Conservation (phyloP, 2,329 filamentous ascomycete genomes). For the Canariomyces notabilis region DNA sequence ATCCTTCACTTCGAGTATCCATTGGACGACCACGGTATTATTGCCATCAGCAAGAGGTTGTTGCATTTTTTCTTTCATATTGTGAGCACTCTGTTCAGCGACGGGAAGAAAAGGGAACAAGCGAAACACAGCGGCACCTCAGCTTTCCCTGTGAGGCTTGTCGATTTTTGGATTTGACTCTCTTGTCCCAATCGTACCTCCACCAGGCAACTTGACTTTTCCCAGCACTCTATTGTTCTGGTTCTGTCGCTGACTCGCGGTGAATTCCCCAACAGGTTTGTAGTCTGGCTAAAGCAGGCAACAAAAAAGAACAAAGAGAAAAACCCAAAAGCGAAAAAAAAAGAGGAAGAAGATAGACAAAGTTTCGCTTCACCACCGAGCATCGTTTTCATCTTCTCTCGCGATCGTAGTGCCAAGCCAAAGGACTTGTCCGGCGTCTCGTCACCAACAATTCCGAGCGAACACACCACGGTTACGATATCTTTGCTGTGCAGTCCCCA, state of each 20-base stretch:
- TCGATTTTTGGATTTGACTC: too few species aligned
- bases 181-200: too few species aligned
- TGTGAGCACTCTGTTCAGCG: too few species aligned
- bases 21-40: conserved; percentile 25
- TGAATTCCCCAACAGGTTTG: conserved; percentile 7
- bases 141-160: too few species aligned
- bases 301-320: conserved; percentile 4
- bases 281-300: too few species aligned
- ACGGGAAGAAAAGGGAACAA: too few species aligned
- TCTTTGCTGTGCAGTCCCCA: not conserved
- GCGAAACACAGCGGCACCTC: not conserved
- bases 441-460: not conserved
- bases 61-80: conserved; percentile 18
- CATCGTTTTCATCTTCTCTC: conserved; percentile 10
- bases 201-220: conserved; percentile 1
- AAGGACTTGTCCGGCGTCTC: not conserved
- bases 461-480: not conserved
- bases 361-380: conserved; percentile 14
- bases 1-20: conserved; percentile 29
- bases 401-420: not conserved
- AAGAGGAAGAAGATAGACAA: conserved; percentile 15
- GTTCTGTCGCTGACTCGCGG: conserved; percentile 11
- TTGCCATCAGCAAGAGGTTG: conserved; percentile 19
- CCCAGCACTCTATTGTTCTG: not conserved
- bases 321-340: conserved; percentile 16